These are phyloP conservation scores for Ceratopteris richardii DNA, from an alignment of 75 land plant species.

Conservation along the genomic window DNA sequence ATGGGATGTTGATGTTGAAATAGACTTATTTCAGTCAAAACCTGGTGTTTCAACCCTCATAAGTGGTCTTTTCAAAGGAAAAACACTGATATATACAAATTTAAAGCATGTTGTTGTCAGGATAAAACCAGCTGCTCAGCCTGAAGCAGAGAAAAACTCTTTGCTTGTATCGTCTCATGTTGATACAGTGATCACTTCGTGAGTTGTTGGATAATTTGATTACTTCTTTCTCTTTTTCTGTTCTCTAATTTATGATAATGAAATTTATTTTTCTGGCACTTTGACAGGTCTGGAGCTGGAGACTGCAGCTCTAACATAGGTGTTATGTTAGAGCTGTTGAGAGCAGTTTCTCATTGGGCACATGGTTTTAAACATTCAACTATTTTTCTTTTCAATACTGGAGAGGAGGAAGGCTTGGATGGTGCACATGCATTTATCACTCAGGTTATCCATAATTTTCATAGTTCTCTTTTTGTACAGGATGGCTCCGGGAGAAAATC, in stretches of 20 bases:
- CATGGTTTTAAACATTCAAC: conserved; percentile 84
- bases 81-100: conserved; percentile 64
- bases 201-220: conserved; percentile 20
- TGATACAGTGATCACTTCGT: conserved; percentile 94
- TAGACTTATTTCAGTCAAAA: conserved; percentile 62
- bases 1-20: conserved; percentile 74
- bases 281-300: conserved; percentile 79
- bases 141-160: conserved; percentile 70
- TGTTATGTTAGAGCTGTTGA: conserved; percentile 93
- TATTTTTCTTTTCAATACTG: conserved; percentile 88
- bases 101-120: conserved; percentile 74
- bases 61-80: conserved; percentile 72
- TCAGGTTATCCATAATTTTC: conserved; percentile 65
- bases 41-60: conserved; percentile 47
- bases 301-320: conserved; percentile 96
- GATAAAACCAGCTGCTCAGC: conserved; percentile 53
- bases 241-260: not conserved
- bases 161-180: conserved; percentile 92
- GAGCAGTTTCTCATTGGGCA: conserved; percentile 87
- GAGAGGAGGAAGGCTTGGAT: conserved; percentile 94
- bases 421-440: conserved; percentile 99
- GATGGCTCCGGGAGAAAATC: too few species aligned
- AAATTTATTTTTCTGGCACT: not conserved
- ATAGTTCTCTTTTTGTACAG: not conserved
- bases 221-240: not conserved